Percentiles rank a stretch among this genome's conserved stretches.
Conservation (phyloP, 2,329 filamentous ascomycete genomes). For the Macrophomina phaseolina region DNA sequence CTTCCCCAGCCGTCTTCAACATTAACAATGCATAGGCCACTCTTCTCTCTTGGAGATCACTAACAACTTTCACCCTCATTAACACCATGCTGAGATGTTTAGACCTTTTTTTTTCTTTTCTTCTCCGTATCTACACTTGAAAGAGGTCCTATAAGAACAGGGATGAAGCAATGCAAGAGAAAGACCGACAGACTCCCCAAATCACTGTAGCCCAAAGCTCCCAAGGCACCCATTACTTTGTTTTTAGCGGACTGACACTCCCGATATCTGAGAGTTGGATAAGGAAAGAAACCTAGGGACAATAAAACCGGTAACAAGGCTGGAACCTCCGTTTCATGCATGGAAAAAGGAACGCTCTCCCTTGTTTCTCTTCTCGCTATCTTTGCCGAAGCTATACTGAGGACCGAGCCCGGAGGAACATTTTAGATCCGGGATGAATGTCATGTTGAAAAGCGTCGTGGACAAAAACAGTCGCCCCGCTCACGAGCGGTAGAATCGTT, state of each 20-base stretch:
- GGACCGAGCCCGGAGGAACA: background rate
- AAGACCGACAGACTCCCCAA: constrained; percentile 18
- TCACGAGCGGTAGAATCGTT: background rate
- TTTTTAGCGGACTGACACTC: background rate
- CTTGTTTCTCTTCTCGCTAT: background rate
- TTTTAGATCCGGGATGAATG: background rate
- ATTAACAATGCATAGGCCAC: too few relatives aligned
- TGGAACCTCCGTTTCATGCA: constrained; percentile 3
- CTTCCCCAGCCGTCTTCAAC: too few relatives aligned
- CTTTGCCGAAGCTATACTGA: background rate
- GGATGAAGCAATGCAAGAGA: constrained; percentile 14
- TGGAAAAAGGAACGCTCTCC: background rate
- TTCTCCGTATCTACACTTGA: constrained; percentile 13
- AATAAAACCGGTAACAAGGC: background rate
- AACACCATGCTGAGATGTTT: background rate
- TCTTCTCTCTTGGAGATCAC: background rate
- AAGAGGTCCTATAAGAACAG: constrained; percentile 1
- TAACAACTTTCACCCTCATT: background rate
- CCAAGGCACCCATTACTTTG: constrained; percentile 21
- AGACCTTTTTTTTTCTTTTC: background rate
- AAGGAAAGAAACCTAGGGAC: background rate
- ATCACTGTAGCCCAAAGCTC: constrained; percentile 23
- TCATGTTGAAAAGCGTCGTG: background rate
- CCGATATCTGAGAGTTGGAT: constrained; percentile 6
- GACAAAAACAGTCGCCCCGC: background rate